Conservation (phyloP, 176 grass and related monocot genomes). For the Oryza longistaminata region DNA sequence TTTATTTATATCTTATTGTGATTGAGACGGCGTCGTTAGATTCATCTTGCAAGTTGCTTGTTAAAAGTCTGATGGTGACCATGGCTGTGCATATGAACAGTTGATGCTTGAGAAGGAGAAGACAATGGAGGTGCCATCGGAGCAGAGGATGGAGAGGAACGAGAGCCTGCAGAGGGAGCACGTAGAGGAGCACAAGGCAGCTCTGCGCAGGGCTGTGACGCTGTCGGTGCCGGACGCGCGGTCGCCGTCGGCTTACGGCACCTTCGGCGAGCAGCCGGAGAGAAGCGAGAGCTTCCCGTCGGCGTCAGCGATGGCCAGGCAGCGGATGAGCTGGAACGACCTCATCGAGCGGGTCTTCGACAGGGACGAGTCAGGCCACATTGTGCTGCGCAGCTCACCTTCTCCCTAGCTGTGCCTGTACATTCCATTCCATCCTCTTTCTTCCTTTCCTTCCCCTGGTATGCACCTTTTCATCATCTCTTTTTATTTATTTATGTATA, state of each 20-base stretch:
- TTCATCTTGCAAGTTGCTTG: background rate
- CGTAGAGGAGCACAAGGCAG: slow-evolving; percentile 78
- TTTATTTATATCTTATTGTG: background rate
- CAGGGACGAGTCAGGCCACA: slow-evolving; percentile 56
- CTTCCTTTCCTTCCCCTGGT: background rate
- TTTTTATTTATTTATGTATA: background rate
- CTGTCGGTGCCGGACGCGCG: slow-evolving; percentile 63
- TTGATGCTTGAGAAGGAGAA: slow-evolving; percentile 71
- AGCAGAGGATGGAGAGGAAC: slow-evolving; percentile 89
- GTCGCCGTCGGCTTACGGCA: slow-evolving; percentile 61
- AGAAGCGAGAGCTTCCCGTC: slow-evolving; percentile 50
- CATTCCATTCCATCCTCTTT: background rate
- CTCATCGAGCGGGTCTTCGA: slow-evolving; percentile 85
- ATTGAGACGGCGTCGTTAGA: background rate
- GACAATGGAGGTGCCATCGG: slow-evolving; percentile 52
- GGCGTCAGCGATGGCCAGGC: slow-evolving; percentile 26
- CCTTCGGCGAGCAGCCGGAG: slow-evolving; percentile 43
- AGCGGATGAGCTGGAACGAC: slow-evolving; percentile 80
- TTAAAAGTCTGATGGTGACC: background rate
- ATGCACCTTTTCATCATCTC: background rate
- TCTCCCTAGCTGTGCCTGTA: background rate
- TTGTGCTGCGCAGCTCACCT: slow-evolving; percentile 51
- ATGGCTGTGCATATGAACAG: slow-evolving; percentile 33
- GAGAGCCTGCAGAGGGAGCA: slow-evolving; percentile 70
- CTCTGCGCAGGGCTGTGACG: slow-evolving; percentile 63